Evolutionary conservation across 2,329 filamentous ascomycete species (phyloP), one percentile per base, ranked within the genome.

Genomic region (Xylaria sp.): DNA sequence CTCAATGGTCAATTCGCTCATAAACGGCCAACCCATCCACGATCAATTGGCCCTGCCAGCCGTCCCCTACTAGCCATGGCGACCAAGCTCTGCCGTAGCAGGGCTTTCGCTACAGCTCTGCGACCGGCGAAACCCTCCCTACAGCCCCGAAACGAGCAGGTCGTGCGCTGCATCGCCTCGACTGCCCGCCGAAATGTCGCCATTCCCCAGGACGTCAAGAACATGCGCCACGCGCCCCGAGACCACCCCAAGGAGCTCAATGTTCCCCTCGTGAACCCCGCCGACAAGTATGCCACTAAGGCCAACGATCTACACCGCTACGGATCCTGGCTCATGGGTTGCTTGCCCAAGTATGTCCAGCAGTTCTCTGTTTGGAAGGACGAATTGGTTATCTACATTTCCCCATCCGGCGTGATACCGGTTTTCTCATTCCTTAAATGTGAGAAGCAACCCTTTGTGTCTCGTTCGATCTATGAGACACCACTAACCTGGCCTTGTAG

Each of bases 361-460:
- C 96, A 99, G 84, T 98, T 98, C 85, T 97, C 94, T 12, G 95
- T 99, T 64, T 99, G 96, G 96, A 99, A 99, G 85, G 96, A 99
- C 80, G 96, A 99, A 83, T 89, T 99, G 79, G 94, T 92, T 75
- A 93, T 98, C 80, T 95, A 97, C 82, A 96, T 98, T 78, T 86
- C 93, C 56, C 96, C 96, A 1, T 84, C 92, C 45, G 96, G 93
- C 74, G 90, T 98, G 75, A 89, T 98, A 74, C 96, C 96, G 47
- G 92, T 97, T 76, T 94, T 99, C 82, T 89, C 88, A 69, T 99
- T 99, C 85, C 87, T 99, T 77, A 98, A 98, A 85, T 89, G 88
- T 89, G 78, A 68, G 72, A 36, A 17, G 32, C n/a, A 14, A 21
- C 14, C 27, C 27, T 34, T 48, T 36, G n/a, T 14, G 2, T 50